Conservation (phyloP, 805 yeast genomes). For the Candida easanensis region DNA sequence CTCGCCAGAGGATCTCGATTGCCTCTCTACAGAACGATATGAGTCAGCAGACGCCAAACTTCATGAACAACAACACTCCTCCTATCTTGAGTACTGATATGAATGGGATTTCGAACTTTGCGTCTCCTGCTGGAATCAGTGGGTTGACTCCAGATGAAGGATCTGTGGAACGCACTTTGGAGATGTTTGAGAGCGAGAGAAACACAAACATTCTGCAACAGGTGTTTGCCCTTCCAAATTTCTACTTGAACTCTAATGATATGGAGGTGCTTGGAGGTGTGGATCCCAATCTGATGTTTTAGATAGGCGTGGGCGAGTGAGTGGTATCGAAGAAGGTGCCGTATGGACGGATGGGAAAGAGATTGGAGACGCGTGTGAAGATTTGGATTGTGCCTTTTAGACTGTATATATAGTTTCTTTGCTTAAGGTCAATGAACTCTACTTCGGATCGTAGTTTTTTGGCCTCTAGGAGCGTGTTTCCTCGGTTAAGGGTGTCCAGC, state of each 20-base stretch:
- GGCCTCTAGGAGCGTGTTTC: too few species aligned
- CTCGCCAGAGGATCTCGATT: background rate
- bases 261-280: constrained; percentile 1
- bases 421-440: too few species aligned
- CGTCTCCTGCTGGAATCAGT: background rate
- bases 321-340: too few species aligned
- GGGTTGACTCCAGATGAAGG: constrained; percentile 1
- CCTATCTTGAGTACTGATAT: background rate
- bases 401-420: too few species aligned
- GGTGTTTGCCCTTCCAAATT: constrained; percentile 15
- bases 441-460: too few species aligned
- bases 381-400: too few species aligned
- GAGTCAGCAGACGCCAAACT: background rate
- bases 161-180: constrained; percentile 3
- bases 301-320: too few species aligned
- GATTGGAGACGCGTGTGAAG: too few species aligned
- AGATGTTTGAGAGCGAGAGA: constrained; percentile 12
- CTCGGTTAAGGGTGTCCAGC: too few species aligned
- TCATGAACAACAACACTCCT: background rate
- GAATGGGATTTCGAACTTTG: background rate
- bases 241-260: constrained; percentile 15
- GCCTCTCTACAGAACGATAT: background rate
- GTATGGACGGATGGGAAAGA: too few species aligned
- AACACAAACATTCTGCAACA: constrained; percentile 16
- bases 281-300: constrained; percentile 12